A percentile compares a stretch with the other conserved stretches of the same genome.
These are phyloP conservation scores for Pseudonitzschia multistriata DNA, from an alignment of 108 stramenopile genomes.

Conservation along the genomic window DNA sequence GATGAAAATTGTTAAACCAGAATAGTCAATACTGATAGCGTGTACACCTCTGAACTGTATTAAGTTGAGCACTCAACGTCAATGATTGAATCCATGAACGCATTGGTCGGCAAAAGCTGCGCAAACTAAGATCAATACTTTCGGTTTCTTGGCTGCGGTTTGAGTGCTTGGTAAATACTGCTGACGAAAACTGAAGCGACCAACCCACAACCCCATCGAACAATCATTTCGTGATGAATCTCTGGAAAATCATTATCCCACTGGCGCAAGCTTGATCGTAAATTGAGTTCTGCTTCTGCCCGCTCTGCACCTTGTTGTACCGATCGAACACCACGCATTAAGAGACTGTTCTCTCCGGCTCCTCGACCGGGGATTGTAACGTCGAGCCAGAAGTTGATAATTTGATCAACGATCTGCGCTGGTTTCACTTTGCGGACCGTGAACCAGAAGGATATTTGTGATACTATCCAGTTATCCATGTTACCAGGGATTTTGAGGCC, in stretches of 20 bases:
- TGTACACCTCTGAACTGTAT: not conserved
- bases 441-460: conserved; percentile 52
- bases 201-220: conserved; percentile 63
- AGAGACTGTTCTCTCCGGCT: conserved; percentile 68
- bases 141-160: conserved; percentile 26
- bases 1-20: no score
- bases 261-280: conserved; percentile 57
- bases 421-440: conserved; percentile 65
- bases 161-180: conserved; percentile 43
- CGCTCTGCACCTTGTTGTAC: conserved; percentile 48
- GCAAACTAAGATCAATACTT: conserved; percentile 7
- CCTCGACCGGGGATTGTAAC: conserved; percentile 71
- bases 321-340: conserved; percentile 40
- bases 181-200: conserved; percentile 64
- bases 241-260: conserved; percentile 81
- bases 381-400: conserved; percentile 61
- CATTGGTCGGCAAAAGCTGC: not conserved
- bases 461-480: conserved; percentile 51
- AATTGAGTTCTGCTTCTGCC: conserved; percentile 65
- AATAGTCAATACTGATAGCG: no score
- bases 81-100: not conserved
- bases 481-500: not conserved
- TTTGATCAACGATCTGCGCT: conserved; percentile 65
- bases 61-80: not conserved
- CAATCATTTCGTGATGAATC: conserved; percentile 82